These are phyloP conservation scores for Lagenaria siceraria DNA, from an alignment of 306 rosid species.

Conservation along the genomic window DNA sequence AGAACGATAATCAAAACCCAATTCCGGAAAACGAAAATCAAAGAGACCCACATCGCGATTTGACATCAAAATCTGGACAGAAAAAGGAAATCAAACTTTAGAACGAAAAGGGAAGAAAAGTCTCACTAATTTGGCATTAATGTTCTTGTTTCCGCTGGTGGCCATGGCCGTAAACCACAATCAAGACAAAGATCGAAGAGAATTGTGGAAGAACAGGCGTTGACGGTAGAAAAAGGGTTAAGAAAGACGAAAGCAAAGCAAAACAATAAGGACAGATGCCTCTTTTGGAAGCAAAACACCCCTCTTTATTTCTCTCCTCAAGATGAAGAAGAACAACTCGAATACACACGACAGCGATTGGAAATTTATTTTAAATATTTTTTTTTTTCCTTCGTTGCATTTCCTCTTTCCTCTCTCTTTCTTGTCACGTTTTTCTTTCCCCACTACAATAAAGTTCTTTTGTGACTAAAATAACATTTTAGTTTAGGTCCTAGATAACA, in stretches of 20 bases:
- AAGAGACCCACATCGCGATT: neutral
- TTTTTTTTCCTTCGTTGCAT: neutral
- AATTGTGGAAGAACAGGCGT: neutral
- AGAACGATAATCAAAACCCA: neutral
- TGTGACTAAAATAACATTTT: too few species aligned
- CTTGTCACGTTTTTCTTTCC: neutral
- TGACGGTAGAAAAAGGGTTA: neutral
- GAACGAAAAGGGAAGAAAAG: neutral
- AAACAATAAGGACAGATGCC: constrained; percentile 14
- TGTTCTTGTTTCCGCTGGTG: constrained; percentile 49
- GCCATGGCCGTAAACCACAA: constrained; percentile 27
- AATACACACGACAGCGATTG: constrained; percentile 3
- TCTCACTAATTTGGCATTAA: constrained; percentile 48
- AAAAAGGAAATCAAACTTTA: neutral
- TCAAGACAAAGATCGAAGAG: neutral
- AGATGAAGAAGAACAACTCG: neutral
- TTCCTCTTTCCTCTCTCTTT: neutral
- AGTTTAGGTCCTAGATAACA: too few species aligned
- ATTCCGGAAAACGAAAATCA: neutral
- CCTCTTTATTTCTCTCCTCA: neutral
- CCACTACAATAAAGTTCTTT: neutral
- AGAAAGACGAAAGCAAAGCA: constrained; percentile 3
- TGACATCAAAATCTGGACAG: neutral
- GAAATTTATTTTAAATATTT: neutral
- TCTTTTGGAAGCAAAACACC: constrained; percentile 9